Evolutionary conservation across 164 flowering plant genomes (phyloP), one percentile per base, ranked within the genome.

Genomic region (Berberis thunbergii): DNA sequence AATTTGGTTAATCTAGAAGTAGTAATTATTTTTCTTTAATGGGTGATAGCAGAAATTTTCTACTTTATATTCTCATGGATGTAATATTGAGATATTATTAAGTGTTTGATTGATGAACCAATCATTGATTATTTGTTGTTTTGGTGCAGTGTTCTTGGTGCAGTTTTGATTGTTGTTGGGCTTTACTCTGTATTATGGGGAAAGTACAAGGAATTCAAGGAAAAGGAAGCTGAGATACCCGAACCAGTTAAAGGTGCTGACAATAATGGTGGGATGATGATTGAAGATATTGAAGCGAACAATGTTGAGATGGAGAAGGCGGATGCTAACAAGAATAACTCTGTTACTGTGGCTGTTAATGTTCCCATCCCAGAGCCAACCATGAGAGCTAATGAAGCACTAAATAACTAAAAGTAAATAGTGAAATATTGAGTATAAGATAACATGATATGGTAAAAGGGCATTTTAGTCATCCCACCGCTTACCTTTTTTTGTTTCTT

Each of bases 171-270:
- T 7, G 92, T 89, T 43, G 67, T 75, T 0, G 98, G 96, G 39
- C 83, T 91, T 0, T 91, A 89, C 84, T 74, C 86, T 0, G 98
- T 91, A 6, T 73, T 91, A 3, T 91, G 98, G 98, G 98, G 96
- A 2, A 91, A 91, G 55, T 78, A 86, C 88, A 92, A 81, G 71
- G 98, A 92, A 61, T 64, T 65, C 78, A 65, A 77, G 52, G 92
- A 78, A 67, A 73, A 67, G 55, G 73, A 78, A 64, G 73, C 43
- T 1, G 84, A 78, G 66, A 73, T 82, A 7, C 83, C 81, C 0
- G 86, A 84, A 46, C 78, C 84, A 0, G 68, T 81, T 1, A 85
- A 86, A 66, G 66, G 60, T 43, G 73, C 40, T 8, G 70, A 60
- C 41, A 69, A 60, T 6, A 77, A 74, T 45, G 72, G 72, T 53